phyloP scores from a whole-genome alignment of 345 rosid genomes.

The Syzygium grande region DNA sequence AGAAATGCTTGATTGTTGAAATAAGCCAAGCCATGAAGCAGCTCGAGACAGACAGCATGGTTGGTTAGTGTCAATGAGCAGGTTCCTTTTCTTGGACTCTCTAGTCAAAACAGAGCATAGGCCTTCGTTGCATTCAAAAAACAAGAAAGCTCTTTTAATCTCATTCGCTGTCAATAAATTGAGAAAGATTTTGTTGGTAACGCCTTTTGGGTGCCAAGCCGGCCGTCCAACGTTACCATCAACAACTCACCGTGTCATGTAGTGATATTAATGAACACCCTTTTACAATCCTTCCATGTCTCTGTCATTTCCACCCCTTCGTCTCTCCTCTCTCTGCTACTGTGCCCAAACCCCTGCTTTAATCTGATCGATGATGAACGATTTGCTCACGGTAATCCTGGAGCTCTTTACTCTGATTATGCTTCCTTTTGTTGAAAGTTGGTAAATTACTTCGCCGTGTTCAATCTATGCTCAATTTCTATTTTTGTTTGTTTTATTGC shows the following conservation, averaged over 20 bases:
- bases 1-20: neutral
- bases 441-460: neutral
- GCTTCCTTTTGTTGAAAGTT: neutral
- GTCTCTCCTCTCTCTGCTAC: neutral
- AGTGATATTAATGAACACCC: neutral
- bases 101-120: neutral
- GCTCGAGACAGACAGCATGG: neutral
- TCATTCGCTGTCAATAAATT: neutral
- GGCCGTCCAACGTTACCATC: neutral
- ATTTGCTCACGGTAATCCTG: constrained; percentile 28
- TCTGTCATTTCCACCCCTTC: neutral
- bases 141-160: neutral
- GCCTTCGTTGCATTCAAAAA: neutral
- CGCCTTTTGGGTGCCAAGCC: neutral
- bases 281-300: neutral
- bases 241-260: neutral
- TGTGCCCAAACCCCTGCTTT: neutral
- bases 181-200: neutral
- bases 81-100: neutral
- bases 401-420: neutral
- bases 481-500: neutral
- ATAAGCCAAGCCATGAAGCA: neutral
- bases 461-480: neutral
- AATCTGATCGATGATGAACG: constrained; percentile 25
- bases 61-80: neutral